Conservation (phyloP, 305 asterid genomes). For the Fraxinus dipetala region DNA sequence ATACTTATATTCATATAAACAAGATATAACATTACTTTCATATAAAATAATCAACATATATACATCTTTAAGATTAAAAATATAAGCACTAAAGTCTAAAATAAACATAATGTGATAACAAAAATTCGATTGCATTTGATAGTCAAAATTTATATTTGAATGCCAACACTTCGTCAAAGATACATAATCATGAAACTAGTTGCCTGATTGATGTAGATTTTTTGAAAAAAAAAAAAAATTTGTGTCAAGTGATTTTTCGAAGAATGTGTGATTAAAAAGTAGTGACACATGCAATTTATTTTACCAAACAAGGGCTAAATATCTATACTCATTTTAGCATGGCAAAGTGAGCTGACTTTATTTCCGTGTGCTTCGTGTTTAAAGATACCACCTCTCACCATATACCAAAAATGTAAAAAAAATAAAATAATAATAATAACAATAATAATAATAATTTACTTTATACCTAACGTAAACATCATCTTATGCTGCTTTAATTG, state of each 20-base stretch:
- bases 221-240: not conserved
- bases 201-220: not conserved
- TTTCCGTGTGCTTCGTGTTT: not conserved
- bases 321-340: not conserved
- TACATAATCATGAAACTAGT: not conserved
- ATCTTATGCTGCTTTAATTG: not conserved
- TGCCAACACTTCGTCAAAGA: not conserved
- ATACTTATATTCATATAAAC: not conserved
- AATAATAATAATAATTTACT: not conserved
- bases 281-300: not conserved
- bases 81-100: not conserved
- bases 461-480: not conserved
- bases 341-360: not conserved
- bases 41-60: not conserved
- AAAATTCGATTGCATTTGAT: not conserved
- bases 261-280: not conserved
- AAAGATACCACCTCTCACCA: not conserved
- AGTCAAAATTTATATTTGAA: not conserved
- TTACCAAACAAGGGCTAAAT: not conserved
- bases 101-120: not conserved
- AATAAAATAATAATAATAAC: no score
- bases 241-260: not conserved
- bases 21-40: not conserved
- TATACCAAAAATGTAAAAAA: not conserved
- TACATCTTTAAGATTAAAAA: not conserved